Evolutionary conservation across 345 rosid species (phyloP), one percentile per base, ranked within the genome.

Genomic region (Toxicodendron radicans): DNA sequence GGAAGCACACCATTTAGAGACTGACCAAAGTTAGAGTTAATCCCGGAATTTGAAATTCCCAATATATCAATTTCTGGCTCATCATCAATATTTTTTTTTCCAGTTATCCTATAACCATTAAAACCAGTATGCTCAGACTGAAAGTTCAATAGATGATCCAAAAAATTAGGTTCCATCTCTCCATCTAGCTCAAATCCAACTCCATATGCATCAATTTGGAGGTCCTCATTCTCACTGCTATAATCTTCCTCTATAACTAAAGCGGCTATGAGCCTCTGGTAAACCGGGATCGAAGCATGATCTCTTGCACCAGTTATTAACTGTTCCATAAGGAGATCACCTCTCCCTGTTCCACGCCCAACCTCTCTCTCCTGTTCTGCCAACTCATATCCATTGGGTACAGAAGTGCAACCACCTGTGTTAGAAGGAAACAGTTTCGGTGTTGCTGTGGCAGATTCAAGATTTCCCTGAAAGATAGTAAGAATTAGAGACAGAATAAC

Each of bases 261-360:
- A 79, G 98, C 95, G 54, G 98, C 94, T 59, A 95, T 75, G 71
- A 92, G 86, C 84, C 92, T 88, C 81, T 90, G 93, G 59, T 79
- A 93, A 79, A 95, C 89, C 30, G 98, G 80, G 58, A 84, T 73
- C 57, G 68, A 78, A 76, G 79, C 79, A 73, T 61, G 78, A 73
- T 86, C 95, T 60, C 75, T 73, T 48, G 65, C 68, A 51, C 77
- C 82, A 14, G 69, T 74, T 63, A 80, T 63, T 54, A 78, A 78
- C 66, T 75, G 80, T 56, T 85, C 80, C 45, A 80, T 64, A 77
- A 64, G 73, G 62, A 60, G 70, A 54, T 83, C 91, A 82, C 35
- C 58, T 73, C 73, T 70, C 68, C 21, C 66, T 18, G 67, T 65
- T 68, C 70, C 80, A 75, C 53, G 58, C 41, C 76, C 84, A 27